Evolutionary conservation across 192 early-diverging fungal species (phyloP).

Genomic region (Coemansia sp.): DNA sequence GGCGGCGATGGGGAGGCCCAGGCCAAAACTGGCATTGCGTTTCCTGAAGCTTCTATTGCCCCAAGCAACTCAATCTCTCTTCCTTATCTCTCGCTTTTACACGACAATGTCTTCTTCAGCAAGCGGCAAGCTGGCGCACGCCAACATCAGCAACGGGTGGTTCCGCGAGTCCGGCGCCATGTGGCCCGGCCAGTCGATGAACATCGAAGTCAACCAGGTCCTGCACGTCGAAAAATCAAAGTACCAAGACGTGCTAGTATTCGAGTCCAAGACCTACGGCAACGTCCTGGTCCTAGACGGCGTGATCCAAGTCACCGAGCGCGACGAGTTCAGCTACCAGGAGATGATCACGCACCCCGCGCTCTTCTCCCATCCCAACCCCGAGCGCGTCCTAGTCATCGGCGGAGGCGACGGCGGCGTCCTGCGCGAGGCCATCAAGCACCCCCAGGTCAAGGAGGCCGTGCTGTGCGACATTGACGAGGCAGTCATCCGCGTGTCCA

Average conservation of each 20-base stretch:
- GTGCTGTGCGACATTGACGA: constrained; percentile 98
- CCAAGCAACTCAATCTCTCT: background rate
- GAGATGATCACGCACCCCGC: constrained; percentile 99
- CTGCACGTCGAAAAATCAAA: constrained; percentile 92
- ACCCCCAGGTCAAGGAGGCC: constrained; percentile 88
- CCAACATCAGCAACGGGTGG: constrained; percentile 94
- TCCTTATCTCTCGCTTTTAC: background rate
- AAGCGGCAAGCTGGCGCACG: constrained; percentile 65
- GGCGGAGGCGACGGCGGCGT: constrained; percentile 99
- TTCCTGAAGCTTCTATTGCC: background rate
- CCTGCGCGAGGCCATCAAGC: constrained; percentile 96
- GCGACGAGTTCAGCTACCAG: constrained; percentile 99
- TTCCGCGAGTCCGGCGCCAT: constrained; percentile 91
- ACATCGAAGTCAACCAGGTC: constrained; percentile 91
- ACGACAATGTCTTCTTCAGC: constrained; percentile 15
- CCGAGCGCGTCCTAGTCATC: constrained; percentile 95
- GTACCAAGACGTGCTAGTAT: constrained; percentile 98
- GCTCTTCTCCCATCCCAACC: constrained; percentile 91
- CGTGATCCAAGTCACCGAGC: constrained; percentile 96
- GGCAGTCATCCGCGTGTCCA: constrained; percentile 85
- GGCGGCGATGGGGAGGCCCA: background rate
- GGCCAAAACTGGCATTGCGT: background rate
- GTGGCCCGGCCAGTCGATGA: constrained; percentile 99
- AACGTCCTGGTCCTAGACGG: constrained; percentile 97
- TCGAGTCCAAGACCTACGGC: constrained; percentile 91